Evolutionary conservation across 2,329 filamentous ascomycete species (phyloP).

Genomic region (Monosporascus sp.): DNA sequence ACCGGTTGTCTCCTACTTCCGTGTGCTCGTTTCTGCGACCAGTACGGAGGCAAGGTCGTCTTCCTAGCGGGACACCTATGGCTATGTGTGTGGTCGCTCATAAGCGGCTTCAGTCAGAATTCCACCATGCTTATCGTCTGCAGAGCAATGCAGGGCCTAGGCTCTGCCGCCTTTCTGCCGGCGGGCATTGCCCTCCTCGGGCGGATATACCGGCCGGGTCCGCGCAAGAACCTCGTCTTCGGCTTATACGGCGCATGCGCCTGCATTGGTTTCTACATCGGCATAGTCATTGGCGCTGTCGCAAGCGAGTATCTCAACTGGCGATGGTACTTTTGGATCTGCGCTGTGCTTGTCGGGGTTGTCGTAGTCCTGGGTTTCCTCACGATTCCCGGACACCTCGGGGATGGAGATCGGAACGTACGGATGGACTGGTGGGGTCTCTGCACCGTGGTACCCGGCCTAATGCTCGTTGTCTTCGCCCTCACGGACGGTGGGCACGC

Average conservation of each 20-base stretch:
- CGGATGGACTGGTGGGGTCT: conserved; percentile 68
- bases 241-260: conserved; percentile 52
- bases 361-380: conserved; percentile 19
- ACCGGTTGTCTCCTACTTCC: conserved; percentile 56
- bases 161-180: conserved; percentile 66
- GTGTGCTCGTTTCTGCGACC: conserved; percentile 56
- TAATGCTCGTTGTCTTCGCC: conserved; percentile 68
- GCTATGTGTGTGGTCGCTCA: conserved; percentile 64
- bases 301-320: conserved; percentile 54
- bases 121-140: conserved; percentile 68
- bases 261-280: conserved; percentile 51
- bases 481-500: conserved; percentile 70
- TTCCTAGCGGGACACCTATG: conserved; percentile 57
- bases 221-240: conserved; percentile 62
- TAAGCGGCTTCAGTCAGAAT: conserved; percentile 64
- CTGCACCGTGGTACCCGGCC: conserved; percentile 54
- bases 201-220: conserved; percentile 60
- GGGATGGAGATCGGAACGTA: conserved; percentile 28
- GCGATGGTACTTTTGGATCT: conserved; percentile 67
- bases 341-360: conserved; percentile 34
- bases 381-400: conserved; percentile 24
- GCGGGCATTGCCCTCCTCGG: conserved; percentile 63
- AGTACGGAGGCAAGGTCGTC: conserved; percentile 56
- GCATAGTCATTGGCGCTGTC: conserved; percentile 61
- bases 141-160: conserved; percentile 69